Evolutionary conservation across 2,329 filamentous ascomycete genomes (phyloP).

Genomic region (Leptosphaerulina australis): DNA sequence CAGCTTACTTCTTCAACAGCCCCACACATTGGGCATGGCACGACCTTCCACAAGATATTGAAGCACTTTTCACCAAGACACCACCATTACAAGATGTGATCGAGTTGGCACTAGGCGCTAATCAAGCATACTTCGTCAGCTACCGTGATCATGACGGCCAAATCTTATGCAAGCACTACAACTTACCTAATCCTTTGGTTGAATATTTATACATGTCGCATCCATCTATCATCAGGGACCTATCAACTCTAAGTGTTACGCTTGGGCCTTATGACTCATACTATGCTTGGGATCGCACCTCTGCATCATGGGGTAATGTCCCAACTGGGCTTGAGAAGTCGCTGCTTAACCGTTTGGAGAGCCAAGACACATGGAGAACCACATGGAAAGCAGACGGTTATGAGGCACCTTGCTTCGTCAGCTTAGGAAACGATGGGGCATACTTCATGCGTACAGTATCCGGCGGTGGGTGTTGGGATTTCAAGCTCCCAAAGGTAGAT

Average conservation of each 20-base stretch:
- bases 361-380: slow-evolving; percentile 33
- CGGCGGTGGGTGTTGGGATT: slow-evolving; percentile 43
- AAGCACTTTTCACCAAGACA: slow-evolving; percentile 37
- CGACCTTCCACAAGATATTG: slow-evolving; percentile 37
- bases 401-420: slow-evolving; percentile 40
- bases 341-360: slow-evolving; percentile 28
- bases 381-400: slow-evolving; percentile 34
- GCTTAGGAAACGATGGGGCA: slow-evolving; percentile 36
- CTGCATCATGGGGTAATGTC: slow-evolving; percentile 37
- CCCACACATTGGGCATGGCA: slow-evolving; percentile 44
- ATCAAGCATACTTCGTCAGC: slow-evolving; percentile 36
- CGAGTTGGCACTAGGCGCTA: slow-evolving; percentile 32
- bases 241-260: slow-evolving; percentile 34
- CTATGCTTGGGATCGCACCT: slow-evolving; percentile 38
- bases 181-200: slow-evolving; percentile 41
- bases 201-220: slow-evolving; percentile 38
- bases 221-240: slow-evolving; percentile 33
- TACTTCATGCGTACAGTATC: slow-evolving; percentile 43
- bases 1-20: slow-evolving; percentile 43
- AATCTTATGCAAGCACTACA: slow-evolving; percentile 34
- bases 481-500: slow-evolving; percentile 24
- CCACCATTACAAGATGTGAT: slow-evolving; percentile 39
- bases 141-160: slow-evolving; percentile 33
- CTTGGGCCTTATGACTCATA: slow-evolving; percentile 40
- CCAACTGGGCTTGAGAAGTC: slow-evolving; percentile 38